Conservation (phyloP, 495 filamentous ascomycete species). For the Penicillium lividum region DNA sequence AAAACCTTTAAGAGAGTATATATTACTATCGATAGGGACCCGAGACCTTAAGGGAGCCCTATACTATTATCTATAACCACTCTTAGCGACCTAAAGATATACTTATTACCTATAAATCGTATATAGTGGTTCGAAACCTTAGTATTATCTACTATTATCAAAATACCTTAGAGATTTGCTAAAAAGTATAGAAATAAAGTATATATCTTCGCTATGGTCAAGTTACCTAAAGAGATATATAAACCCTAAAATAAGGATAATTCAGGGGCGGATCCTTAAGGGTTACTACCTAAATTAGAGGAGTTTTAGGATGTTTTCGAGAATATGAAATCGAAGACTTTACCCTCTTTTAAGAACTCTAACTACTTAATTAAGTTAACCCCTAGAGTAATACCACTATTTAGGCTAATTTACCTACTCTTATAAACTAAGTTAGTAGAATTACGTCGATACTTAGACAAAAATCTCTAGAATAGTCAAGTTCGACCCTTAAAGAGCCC, state of each 20-base stretch:
- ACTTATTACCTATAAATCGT: no score
- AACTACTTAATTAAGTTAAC: neutral
- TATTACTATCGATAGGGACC: no score
- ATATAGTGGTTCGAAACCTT: no score
- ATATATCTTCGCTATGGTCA: neutral
- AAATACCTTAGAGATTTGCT: constrained; percentile 2
- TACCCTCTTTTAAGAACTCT: neutral
- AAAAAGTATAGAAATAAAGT: neutral
- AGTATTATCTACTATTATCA: no score
- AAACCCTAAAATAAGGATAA: neutral
- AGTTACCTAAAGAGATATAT: neutral
- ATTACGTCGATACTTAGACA: neutral
- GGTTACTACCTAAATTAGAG: neutral
- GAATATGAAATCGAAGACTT: neutral
- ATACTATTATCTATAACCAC: no score
- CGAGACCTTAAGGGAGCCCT: no score
- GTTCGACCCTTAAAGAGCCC: neutral
- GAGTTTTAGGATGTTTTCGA: neutral
- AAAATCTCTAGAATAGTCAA: neutral
- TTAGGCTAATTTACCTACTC: neutral
- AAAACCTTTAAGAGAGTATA: no score
- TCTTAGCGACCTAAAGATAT: no score
- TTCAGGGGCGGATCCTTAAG: no score
- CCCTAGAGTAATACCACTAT: neutral
- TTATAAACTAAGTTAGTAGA: neutral